Base-by-base conservation (phyloP, 2,329 filamentous ascomycete species). In the Exophiala sideris region DNA sequence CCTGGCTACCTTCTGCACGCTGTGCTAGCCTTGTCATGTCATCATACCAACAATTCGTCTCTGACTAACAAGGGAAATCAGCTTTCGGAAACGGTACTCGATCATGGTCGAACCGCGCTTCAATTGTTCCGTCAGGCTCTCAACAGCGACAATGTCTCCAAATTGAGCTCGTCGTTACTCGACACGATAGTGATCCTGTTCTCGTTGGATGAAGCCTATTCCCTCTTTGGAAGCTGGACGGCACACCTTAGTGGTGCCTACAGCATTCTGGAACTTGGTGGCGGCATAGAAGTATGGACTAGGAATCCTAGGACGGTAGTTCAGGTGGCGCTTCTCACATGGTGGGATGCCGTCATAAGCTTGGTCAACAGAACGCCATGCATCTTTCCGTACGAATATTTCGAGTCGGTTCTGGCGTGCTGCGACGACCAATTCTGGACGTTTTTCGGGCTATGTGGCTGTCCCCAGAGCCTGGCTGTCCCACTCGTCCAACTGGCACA, bases 311-410 rank as follows among this genome's bases (percentile, higher is more conserved):
- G 50, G 7, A 40, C 45, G 3, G 40, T 40, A 33, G 33, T 45
- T n/a, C 50, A 53, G 14, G 50, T 53, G 20, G 41, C 50, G 24
- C 42, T 53, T 18, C 45, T 53, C 16, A 35, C 36, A 14, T 53
- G 50, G 44, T 53, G 44, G 50, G 50, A 53, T 39, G 50, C 50
- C 36, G 50, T 53, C 24, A 24, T 48, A 21, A 36, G 24, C 18
- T 45, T 53, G 29, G 21, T 53, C 21, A 39, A 35, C n/a, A 11
- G 50, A 33, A 35, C 14, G 3, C 45, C 50, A 12, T 53, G 50
- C 20, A 36, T 53, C 20, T 46, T 53, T 36, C 50, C 50, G 20
- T 53, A 48, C 21, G 34, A 36, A 42, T 53, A 53, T 48, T 48
- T 53, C 16, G 45, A 48, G 18, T 45, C 50, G 3, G 50, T 53